Evolutionary conservation across 2,329 filamentous ascomycete genomes (phyloP), one percentile per base, ranked within the genome.

Genomic region (Pseudogymnoascus sp.): DNA sequence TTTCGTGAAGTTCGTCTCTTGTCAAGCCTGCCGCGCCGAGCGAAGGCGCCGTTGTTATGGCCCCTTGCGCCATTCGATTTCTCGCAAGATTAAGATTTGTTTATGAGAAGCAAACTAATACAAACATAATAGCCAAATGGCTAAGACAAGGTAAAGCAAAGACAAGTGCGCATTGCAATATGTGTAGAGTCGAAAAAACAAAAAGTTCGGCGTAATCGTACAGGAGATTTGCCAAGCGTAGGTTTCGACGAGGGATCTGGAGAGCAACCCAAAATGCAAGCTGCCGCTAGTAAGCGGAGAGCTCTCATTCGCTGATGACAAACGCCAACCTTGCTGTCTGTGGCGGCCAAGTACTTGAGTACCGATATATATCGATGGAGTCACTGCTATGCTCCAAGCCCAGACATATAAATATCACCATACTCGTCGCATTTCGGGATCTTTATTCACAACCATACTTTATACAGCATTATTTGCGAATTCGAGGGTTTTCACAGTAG

Each of bases 1-100:
- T 75, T 71, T 87, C 84, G 70, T 81, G 77, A 63, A 79, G 72
- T 67, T 84, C 80, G 64, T 80, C 78, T 65, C 79, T 72, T 61
- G 77, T 72, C 68, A 75, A 66, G 67, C 69, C 55, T 25, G 59
- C 33, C 60, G 39, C 62, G 63, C 67, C 70, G 67, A 70, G 69
- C 64, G 64, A 63, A 65, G 59, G 21, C 48, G 59, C 69, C 36
- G 69, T 69, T 61, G 70, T 71, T 25, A 77, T 75, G 59, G 74
- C 74, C 60, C 70, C 70, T 69, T 72, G 71, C 64, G 71, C 71
- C 72, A 73, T 63, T 31, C 36, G 25, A 63, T 36, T 40, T 73
- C 25, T 59, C 65, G 63, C 48, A 60, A 62, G n/a, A 21, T 55
- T 18, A 55, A 55, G 48, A 18, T 55, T 55, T 29, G 48, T 55